Evolutionary conservation across 306 rosid species (phyloP), one percentile per base, ranked within the genome.

Genomic region (Acacia acuminata): DNA sequence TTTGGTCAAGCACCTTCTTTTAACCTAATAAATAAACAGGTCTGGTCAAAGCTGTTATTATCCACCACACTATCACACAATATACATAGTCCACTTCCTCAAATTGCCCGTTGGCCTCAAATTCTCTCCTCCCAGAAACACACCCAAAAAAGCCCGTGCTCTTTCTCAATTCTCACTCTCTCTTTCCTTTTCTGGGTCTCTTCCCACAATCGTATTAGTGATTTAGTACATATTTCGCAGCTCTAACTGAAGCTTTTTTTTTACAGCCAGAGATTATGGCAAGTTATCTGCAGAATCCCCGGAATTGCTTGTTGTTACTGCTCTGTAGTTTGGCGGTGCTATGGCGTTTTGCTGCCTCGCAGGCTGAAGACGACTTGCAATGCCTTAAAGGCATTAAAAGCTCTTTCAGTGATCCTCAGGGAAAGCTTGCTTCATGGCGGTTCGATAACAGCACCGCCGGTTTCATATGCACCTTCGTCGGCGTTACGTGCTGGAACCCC

Each of bases 401-500:
- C 0, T 40, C 79, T 8, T 66, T 93, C 8, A 5, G 0, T 0
- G 98, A 91, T 66, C 86, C 96, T 7, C 67, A 20, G 0, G 79
- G 11, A 1, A 83, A 16, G 47, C 88, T 96, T 10, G 1, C 15
- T 19, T 53, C 83, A 0, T 96, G 99, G 99, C 77, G 67, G 20
- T 96, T 96, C 84, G 11, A 12, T 15, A 96, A 96, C 96, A 61
- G 50, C 2, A 83, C 99, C 11, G 85, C 81, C 0, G 94, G 94
- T 2, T 78, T 76, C 86, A 53, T 96, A 67, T 96, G 99, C 85
- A 71, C 79, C 27, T 96, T 90, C 75, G 87, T 79, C 0, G 98
- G 97, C 0, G 91, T 96, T 0, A 0, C 87, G 0, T 93, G 99
- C 87, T 96, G 99, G 98, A 93, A 96, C 83, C 79, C 51, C 1